Evolutionary conservation across 768 basidiomycete species (phyloP), one percentile per base, ranked within the genome.

Genomic region (Podaxis pistillaris): DNA sequence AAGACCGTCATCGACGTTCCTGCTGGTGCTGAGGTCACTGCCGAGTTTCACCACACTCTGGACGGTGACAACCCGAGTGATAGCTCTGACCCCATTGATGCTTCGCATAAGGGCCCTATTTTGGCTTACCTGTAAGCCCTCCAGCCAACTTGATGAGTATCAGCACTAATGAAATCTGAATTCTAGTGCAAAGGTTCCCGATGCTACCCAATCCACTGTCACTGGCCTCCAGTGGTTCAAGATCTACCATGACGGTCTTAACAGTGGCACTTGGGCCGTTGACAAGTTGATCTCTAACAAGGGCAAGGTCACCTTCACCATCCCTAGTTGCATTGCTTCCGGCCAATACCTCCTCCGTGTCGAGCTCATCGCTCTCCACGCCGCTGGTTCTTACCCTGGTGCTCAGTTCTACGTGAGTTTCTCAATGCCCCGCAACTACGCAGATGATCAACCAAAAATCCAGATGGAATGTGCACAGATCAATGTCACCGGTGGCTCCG

Each of bases 201-300:
- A 72, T 62, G 85, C 85, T 8, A 77, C 77, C 0, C 81, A 84
- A 63, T 70, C 74, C 3, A 59, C 58, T 28, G 79, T 83, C 3
- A 83, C 82, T 1, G 83, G 83, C 30, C 74, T 84, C 4, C 68
- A 79, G 40, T 84, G 83, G 83, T 84, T 85, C 75, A 85, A 83
- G 72, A 82, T 84, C 64, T 79, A 75, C 64, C 74, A 84, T 66
- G 80, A 80, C 51, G 80, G 80, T 12, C 72, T 74, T 56, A 68
- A 71, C 63, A 67, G 79, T 47, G 69, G 67, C n/a, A 66, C 69
- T 5, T 84, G 83, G 83, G 83, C 73, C 41, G 78, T 80, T 15
- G 80, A 84, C 68, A 67, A 74, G 2, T 68, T 85, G 58, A 77
- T 81, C 59, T 68, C 73, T 17, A 81, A 81, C 69, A 78, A 81